Base-by-base conservation (phyloP, 148 eudicot species). In the Chenopodium formosanum region DNA sequence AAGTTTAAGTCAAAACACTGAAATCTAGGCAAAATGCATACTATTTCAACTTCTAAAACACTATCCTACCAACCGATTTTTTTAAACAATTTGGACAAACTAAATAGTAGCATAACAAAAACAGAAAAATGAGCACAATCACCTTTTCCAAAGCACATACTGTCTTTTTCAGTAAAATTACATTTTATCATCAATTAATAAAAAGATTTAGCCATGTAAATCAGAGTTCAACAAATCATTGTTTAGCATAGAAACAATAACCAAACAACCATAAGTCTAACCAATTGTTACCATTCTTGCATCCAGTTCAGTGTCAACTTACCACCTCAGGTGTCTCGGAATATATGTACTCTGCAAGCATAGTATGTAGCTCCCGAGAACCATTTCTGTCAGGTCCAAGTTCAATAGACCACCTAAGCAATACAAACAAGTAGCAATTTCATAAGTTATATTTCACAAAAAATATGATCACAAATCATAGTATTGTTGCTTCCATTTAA, bases 241-340 rank as follows among this genome's bases (percentile, higher is more conserved):
- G 46, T 14, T 34, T 70, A 17, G 10, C 14, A 19, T 17, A 34
- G n/a, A 20, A 1, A 56, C 0, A 13, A 16, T 56, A 56, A 56
- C 20, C 60, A 12, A 56, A 56, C 60, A 56, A 3, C 60, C 4
- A 17, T 0, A 56, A 56, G 17, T 16, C 60, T 17, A 12, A 3
- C 16, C 60, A 13, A 6, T 16, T 48, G 52, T 50, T 10, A 50
- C 53, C 16, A 50, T 50, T 50, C 53, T 50, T 56, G 62, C n/a
- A 56, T 7, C 60, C 60, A 53, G 22, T 2, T 53, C 20, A 53
- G 4, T 10, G 48, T 70, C 74, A 68, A 90, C 90, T 76, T 92
- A 95, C 98, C 93, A 85, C 90, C 81, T 95, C 98, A 87, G 92
- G 94, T 77, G 95, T 93, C 82, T 95, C 97, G 37, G 97, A 92